These are phyloP conservation scores for Piper longum DNA, from an alignment of 164 flowering plant genomes.

Conservation along the genomic window DNA sequence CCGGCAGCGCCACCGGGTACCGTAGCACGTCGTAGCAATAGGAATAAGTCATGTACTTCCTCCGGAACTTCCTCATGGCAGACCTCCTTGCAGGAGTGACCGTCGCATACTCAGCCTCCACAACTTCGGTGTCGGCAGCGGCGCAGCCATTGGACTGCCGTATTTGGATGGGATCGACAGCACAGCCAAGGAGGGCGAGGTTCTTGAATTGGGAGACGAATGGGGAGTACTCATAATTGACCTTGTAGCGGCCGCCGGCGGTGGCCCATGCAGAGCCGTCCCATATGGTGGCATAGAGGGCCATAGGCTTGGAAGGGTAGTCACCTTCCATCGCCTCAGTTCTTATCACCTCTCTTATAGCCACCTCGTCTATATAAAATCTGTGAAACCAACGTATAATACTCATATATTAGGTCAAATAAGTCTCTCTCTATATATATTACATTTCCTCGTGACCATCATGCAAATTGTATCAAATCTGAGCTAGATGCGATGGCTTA, in stretches of 20 bases:
- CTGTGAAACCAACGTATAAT: constrained; percentile 22
- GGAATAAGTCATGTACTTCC: constrained; percentile 62
- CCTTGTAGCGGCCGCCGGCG: constrained; percentile 61
- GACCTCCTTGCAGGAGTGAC: constrained; percentile 25
- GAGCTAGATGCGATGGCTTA: not conserved
- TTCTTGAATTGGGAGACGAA: constrained; percentile 57
- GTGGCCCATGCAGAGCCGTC: constrained; percentile 99
- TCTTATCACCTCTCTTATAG: constrained; percentile 58
- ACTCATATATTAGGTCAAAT: too few relatives aligned
- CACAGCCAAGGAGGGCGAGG: constrained; percentile 59
- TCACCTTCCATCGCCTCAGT: constrained; percentile 70
- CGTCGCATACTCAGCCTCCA: constrained; percentile 3
- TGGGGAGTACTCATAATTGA: constrained; percentile 59
- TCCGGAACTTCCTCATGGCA: constrained; percentile 52
- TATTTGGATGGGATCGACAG: constrained; percentile 41
- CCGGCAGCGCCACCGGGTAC: constrained; percentile 61
- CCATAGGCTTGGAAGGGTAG: constrained; percentile 89
- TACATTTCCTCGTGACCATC: too few relatives aligned
- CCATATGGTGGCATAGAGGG: constrained; percentile 90
- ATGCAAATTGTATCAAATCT: not conserved
- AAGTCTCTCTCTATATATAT: too few relatives aligned
- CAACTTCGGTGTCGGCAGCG: constrained; percentile 2
- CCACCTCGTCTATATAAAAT: constrained; percentile 81
- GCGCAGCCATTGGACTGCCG: constrained; percentile 23
- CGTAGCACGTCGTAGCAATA: constrained; percentile 64